phyloP scores from a whole-genome alignment of 805 yeast species.

The Candida yuanshanica region DNA sequence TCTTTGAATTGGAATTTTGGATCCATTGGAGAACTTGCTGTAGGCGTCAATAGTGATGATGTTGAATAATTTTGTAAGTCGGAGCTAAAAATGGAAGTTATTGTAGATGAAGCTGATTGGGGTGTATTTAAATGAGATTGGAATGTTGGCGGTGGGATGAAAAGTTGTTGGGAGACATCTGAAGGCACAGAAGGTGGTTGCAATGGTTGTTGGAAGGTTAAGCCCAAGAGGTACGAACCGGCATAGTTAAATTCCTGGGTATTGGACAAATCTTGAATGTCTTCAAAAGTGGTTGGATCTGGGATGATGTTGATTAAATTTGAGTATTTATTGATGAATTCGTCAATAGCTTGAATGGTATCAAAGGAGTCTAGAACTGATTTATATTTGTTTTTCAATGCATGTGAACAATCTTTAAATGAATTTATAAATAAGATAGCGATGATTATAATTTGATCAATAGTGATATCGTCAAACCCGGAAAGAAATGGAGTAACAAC shows the following conservation, averaged over 20 bases:
- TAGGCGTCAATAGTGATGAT: constrained; percentile 7
- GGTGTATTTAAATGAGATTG: constrained; percentile 6
- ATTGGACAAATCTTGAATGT: constrained; percentile 1
- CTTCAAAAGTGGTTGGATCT: constrained; percentile 4
- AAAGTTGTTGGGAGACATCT: neutral
- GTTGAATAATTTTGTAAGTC: constrained; percentile 5
- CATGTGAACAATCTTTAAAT: constrained; percentile 17
- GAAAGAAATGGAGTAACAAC: constrained; percentile 21
- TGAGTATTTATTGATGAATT: constrained; percentile 2
- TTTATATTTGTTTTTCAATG: constrained; percentile 19
- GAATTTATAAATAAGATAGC: constrained; percentile 13
- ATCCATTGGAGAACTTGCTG: constrained; percentile 8
- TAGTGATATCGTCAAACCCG: constrained; percentile 16
- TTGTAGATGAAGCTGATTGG: constrained; percentile 11
- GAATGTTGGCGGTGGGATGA: constrained; percentile 2
- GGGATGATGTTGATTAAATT: constrained; percentile 5
- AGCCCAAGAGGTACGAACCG: constrained; percentile 6
- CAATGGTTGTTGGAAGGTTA: constrained; percentile 1
- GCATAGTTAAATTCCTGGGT: constrained; percentile 6
- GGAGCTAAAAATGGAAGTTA: constrained; percentile 8
- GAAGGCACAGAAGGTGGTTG: neutral
- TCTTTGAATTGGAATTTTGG: constrained; percentile 5
- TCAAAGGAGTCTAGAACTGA: constrained; percentile 2
- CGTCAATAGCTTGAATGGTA: constrained; percentile 3
- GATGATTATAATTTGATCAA: constrained; percentile 13